Evolutionary conservation across 2,329 filamentous ascomycete species (phyloP).

Genomic region (Aspergillus aculeatinus): DNA sequence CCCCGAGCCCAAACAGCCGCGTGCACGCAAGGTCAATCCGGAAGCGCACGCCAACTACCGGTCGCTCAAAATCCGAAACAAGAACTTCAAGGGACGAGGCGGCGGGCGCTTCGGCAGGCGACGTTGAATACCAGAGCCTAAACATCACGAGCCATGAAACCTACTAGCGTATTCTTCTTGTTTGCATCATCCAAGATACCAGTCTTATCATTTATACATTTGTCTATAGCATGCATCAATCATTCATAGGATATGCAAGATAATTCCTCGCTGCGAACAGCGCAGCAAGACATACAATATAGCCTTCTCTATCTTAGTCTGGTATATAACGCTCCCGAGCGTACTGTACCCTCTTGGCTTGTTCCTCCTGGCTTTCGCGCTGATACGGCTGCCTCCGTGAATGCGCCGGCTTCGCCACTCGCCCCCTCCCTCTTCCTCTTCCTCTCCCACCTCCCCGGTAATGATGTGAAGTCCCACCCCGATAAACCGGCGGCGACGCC

Average conservation of each 20-base stretch:
- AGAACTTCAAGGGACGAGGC: slow-evolving; percentile 34
- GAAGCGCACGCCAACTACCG: slow-evolving; percentile 51
- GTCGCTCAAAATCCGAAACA: slow-evolving; percentile 47
- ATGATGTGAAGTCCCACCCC: slow-evolving; percentile 15
- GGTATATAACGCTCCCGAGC: slow-evolving; percentile 35
- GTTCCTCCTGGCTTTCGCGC: slow-evolving; percentile 19
- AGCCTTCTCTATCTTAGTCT: slow-evolving; percentile 22
- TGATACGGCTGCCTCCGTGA: slow-evolving; percentile 12
- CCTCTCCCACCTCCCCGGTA: slow-evolving; percentile 13
- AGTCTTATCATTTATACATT: slow-evolving; percentile 6
- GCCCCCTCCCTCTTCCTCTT: background rate
- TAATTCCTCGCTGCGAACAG: slow-evolving; percentile 6
- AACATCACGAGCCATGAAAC: slow-evolving; percentile 20
- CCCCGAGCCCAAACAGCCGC: slow-evolving; percentile 27
- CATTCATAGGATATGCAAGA: background rate
- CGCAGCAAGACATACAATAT: background rate
- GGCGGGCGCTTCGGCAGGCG: slow-evolving; percentile 40
- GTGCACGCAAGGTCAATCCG: slow-evolving; percentile 42
- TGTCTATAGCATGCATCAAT: background rate
- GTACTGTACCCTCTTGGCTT: slow-evolving; percentile 28
- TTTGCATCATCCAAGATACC: slow-evolving; percentile 19
- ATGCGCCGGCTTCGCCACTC: slow-evolving; percentile 26
- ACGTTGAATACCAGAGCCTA: slow-evolving; percentile 17
- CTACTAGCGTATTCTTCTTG: slow-evolving; percentile 9
- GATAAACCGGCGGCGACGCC: slow-evolving; percentile 24